These are phyloP conservation scores for Arthrobotrys megalospora DNA, from an alignment of 2,329 filamentous ascomycete species.

Conservation along the genomic window DNA sequence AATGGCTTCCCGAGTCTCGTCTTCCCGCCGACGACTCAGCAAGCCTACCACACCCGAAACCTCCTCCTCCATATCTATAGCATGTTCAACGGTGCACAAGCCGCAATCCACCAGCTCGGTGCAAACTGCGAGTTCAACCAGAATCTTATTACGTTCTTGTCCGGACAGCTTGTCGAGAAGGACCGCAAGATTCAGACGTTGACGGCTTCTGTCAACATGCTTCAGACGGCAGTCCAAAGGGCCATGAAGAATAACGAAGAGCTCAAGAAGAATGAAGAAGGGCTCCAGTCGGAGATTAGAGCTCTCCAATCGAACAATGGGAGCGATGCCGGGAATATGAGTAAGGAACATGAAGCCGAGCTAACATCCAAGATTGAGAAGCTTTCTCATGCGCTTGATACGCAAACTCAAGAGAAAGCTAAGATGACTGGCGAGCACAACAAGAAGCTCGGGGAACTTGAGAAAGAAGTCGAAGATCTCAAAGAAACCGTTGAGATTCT, in stretches of 20 bases:
- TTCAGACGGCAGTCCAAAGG: constrained; percentile 55
- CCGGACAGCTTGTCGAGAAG: constrained; percentile 51
- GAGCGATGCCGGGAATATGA: constrained; percentile 24
- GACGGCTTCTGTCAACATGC: constrained; percentile 59
- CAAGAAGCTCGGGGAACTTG: constrained; percentile 45
- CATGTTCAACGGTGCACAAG: constrained; percentile 59
- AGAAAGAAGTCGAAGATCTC: constrained; percentile 52
- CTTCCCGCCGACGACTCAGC: constrained; percentile 54
- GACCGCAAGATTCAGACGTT: constrained; percentile 59
- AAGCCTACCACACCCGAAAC: constrained; percentile 57
- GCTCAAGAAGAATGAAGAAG: constrained; percentile 55
- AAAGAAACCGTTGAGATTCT: constrained; percentile 57
- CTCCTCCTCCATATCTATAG: constrained; percentile 59
- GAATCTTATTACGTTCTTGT: constrained; percentile 60
- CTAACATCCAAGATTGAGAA: constrained; percentile 31
- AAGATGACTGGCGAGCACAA: constrained; percentile 36
- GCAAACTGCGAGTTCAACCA: constrained; percentile 61
- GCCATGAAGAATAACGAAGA: constrained; percentile 60
- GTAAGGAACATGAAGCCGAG: constrained; percentile 36
- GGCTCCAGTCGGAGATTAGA: constrained; percentile 51
- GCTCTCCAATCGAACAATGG: constrained; percentile 34
- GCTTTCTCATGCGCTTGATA: constrained; percentile 32
- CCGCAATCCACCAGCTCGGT: constrained; percentile 58
- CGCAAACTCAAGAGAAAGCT: constrained; percentile 40
- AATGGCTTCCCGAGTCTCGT: constrained; percentile 52